Base-by-base conservation (phyloP, 495 filamentous ascomycete species). In the Trichoderma gamsii region DNA sequence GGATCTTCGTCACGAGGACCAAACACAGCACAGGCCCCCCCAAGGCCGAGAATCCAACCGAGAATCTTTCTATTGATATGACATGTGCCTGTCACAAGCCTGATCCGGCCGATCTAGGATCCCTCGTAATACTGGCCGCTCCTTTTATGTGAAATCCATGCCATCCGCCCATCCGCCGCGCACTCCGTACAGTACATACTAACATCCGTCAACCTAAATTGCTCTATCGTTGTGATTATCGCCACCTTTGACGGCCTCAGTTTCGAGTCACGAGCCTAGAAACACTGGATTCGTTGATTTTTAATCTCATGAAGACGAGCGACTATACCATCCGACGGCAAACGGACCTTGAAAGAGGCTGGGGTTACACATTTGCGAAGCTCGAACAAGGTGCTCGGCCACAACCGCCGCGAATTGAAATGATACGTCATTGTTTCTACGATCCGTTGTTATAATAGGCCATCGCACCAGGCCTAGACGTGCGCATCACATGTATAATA, bases 21-120 rank as follows among this genome's bases (percentile, higher is more conserved):
- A 16, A 18, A 23, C 51, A 56, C 51, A 56, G 51, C 51, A 56
- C 56, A 38, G 35, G 35, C 6, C 27, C 27, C 4, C 27, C 27
- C 4, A 32, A 52, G 56, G 56, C 23, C 56, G 56, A 32, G 25
- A 61, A 16, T 32, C 25, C 15, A 13, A 13, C 56, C 56, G 56
- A 61, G 16, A 12, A 61, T 18, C 35, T 38, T 16, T 12, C 2
- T 12, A 3, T 21, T 61, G 56, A 25, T 12, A 29, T 61, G 56
- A 61, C 56, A 61, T 61, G 56, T 61, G 56, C 56, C 56, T 61
- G 56, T 61, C 56, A 61, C 25, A 32, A 32, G 56, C 23, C 23
- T 61, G 51, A 3, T 6, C 21, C 21, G 51, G 51, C 18, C 51
- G 21, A 56, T 56, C 51, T 11, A 1, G 51, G 21, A 21, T 23